These are phyloP conservation scores for Rhododendron simsii DNA, from an alignment of 148 eudicot species.

Conservation along the genomic window DNA sequence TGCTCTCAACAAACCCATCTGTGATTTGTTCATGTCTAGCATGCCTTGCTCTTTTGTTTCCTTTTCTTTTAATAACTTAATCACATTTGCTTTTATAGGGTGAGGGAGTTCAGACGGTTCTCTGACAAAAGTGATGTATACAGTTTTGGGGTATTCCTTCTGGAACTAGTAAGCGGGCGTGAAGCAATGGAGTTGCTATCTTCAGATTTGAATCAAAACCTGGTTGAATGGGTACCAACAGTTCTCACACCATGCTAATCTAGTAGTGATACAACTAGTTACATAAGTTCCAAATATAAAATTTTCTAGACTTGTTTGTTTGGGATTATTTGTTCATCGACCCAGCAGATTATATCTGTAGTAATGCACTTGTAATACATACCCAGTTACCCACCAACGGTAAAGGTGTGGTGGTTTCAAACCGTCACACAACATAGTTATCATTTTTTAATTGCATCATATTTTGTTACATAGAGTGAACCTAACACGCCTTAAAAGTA, in stretches of 20 bases:
- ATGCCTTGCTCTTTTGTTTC: neutral
- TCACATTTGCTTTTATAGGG: constrained; percentile 41
- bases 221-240: constrained; percentile 72
- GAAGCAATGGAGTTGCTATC: constrained; percentile 63
- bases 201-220: constrained; percentile 45
- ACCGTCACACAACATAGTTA: neutral
- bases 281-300: neutral
- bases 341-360: neutral
- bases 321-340: neutral
- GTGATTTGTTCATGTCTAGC: neutral
- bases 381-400: neutral
- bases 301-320: neutral
- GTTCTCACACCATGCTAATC: constrained; percentile 2
- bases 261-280: neutral
- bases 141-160: constrained; percentile 83
- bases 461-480: neutral
- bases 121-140: constrained; percentile 88
- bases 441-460: neutral
- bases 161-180: constrained; percentile 79
- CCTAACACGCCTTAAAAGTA: neutral
- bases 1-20: constrained; percentile 8
- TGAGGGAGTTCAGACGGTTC: constrained; percentile 78
- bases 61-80: constrained; percentile 11
- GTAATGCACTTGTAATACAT: neutral
- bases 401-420: neutral